A percentile compares a stretch with the other conserved stretches of the same genome.
phyloP scores from a whole-genome alignment of 805 yeast species.

The Candida ipomoeae region DNA sequence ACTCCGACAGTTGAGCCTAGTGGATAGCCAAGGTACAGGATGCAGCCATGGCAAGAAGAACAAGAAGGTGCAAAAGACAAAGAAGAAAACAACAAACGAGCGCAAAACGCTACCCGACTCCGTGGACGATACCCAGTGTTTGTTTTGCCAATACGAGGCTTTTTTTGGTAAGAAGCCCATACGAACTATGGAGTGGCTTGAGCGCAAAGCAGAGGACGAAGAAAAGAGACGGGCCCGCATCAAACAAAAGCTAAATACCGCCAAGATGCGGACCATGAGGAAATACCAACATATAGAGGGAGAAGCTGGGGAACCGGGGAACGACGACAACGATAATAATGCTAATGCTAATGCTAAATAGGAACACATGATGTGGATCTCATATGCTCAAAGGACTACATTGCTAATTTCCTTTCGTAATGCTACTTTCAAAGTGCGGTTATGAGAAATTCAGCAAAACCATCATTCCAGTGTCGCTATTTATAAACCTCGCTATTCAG shows the following conservation, averaged over 20 bases:
- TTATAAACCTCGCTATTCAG: too few species aligned
- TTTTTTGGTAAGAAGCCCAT: constrained; percentile 48
- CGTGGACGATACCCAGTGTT: constrained; percentile 24
- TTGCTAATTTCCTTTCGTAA: background rate
- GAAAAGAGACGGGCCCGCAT: constrained; percentile 29
- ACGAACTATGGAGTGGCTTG: constrained; percentile 50
- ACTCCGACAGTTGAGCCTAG: constrained; percentile 29
- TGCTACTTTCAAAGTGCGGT: background rate
- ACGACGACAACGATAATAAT: background rate
- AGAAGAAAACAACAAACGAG: constrained; percentile 8
- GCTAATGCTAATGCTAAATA: background rate
- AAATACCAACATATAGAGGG: background rate
- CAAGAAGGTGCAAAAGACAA: constrained; percentile 10
- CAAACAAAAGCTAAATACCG: constrained; percentile 34
- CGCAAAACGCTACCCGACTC: background rate
- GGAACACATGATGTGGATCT: background rate
- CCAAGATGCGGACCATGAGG: constrained; percentile 24
- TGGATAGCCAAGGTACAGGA: constrained; percentile 9
- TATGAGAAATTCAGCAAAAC: background rate
- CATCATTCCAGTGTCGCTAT: too few species aligned
- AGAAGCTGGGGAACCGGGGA: background rate
- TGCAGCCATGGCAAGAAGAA: constrained; percentile 11
- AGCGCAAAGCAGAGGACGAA: constrained; percentile 30
- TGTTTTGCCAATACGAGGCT: constrained; percentile 51
- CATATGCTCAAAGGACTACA: background rate